phyloP scores from a whole-genome alignment of 768 basidiomycete species.

The Lactarius hengduanensis region DNA sequence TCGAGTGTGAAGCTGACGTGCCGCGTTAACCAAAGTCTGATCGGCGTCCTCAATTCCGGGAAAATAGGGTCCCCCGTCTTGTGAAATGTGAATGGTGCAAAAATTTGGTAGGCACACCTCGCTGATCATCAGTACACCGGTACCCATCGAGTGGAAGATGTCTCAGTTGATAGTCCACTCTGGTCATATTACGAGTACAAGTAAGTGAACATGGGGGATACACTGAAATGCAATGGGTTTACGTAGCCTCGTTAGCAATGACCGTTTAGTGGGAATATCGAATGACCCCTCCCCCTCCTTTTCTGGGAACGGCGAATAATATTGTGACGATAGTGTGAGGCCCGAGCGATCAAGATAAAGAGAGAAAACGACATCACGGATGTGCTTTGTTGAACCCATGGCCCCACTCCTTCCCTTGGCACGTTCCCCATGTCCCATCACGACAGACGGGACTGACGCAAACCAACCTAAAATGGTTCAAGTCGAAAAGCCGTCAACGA shows the following conservation, averaged over 20 bases:
- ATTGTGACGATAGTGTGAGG: conserved; percentile 19
- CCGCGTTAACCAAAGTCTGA: conserved; percentile 14
- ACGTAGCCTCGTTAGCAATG: conserved; percentile 28
- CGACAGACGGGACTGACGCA: conserved; percentile 7
- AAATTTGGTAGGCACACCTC: conserved; percentile 10
- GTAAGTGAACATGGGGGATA: conserved; percentile 24
- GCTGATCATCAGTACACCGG: conserved; percentile 21
- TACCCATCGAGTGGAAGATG: conserved; percentile 18
- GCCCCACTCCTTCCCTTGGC: conserved; percentile 22
- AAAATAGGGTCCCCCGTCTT: conserved; percentile 12
- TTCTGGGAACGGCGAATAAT: conserved; percentile 20
- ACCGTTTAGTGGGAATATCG: conserved; percentile 15
- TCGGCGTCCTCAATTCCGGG: conserved; percentile 21
- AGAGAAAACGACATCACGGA: conserved; percentile 27
- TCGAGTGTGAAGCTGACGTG: background rate
- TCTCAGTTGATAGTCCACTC: conserved; percentile 21
- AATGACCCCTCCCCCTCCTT: conserved; percentile 8
- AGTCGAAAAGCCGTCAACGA: conserved; percentile 15
- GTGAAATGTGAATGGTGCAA: conserved; percentile 1
- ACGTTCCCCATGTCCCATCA: conserved; percentile 18
- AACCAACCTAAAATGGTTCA: conserved; percentile 1
- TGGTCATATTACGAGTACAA: conserved; percentile 29
- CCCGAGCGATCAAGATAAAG: conserved; percentile 18
- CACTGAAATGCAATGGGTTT: conserved; percentile 24
- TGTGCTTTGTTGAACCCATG: conserved; percentile 18